These are phyloP conservation scores for Trichoderma sp. DNA, from an alignment of 2,329 filamentous ascomycete genomes.

Conservation along the genomic window DNA sequence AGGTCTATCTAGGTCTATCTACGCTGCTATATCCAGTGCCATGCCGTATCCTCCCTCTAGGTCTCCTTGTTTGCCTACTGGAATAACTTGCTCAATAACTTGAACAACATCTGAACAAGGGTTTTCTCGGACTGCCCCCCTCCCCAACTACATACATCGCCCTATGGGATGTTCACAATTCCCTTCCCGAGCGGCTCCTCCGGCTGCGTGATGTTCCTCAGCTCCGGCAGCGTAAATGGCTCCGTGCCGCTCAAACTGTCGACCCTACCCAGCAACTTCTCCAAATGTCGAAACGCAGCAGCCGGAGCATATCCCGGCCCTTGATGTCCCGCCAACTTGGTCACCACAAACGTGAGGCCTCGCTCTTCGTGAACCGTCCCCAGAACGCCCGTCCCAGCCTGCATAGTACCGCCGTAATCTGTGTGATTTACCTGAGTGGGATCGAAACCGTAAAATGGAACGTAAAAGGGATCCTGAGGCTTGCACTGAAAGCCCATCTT, in stretches of 20 bases:
- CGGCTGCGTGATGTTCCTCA: conserved; percentile 23
- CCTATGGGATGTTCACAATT: conserved; percentile 22
- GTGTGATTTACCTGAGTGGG: conserved; percentile 35
- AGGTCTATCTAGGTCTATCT: too few relatives aligned
- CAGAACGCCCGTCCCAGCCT: conserved; percentile 62
- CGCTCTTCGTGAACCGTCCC: conserved; percentile 71
- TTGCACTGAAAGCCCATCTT: conserved; percentile 62
- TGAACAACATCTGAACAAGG: too few relatives aligned
- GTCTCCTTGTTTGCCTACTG: too few relatives aligned
- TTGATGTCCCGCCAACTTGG: conserved; percentile 66
- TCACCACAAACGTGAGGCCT: conserved; percentile 67
- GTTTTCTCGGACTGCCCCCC: too few relatives aligned
- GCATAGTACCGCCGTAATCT: conserved; percentile 36
- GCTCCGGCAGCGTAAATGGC: conserved; percentile 34
- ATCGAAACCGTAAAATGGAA: conserved; percentile 44
- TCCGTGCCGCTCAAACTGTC: conserved; percentile 46
- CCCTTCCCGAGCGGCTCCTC: conserved; percentile 25
- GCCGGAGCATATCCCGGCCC: conserved; percentile 65
- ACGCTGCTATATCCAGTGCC: too few relatives aligned
- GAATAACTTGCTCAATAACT: too few relatives aligned
- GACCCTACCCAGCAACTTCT: conserved; percentile 71
- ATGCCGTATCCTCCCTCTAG: too few relatives aligned
- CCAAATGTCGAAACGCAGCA: conserved; percentile 67
- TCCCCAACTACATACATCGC: too few relatives aligned
- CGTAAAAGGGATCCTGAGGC: conserved; percentile 63